Evolutionary conservation across 163 green algal species (phyloP).

Genomic region (Chlorella variabilis): DNA sequence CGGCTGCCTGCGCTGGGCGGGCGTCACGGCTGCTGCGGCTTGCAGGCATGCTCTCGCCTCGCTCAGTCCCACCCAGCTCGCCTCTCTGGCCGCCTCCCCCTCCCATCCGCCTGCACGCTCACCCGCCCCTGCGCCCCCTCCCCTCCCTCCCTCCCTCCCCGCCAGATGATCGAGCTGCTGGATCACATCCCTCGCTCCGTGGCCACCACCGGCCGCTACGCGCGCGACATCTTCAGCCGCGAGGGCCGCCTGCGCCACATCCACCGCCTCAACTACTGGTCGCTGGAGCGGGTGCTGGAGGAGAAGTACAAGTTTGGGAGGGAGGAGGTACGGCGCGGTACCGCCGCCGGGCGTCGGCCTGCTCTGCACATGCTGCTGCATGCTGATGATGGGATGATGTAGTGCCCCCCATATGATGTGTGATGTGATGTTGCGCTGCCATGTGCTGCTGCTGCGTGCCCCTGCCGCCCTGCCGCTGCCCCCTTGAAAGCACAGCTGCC

Average conservation of each 20-base stretch:
- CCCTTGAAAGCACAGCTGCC: background rate
- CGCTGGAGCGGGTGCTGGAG: slow-evolving; percentile 87
- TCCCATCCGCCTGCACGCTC: background rate
- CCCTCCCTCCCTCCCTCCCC: background rate
- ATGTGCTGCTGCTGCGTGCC: no score
- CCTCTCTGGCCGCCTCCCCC: background rate
- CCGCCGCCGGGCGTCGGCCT: slow-evolving; percentile 4
- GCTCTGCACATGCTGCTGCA: background rate
- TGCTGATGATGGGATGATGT: no score
- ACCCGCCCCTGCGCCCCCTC: background rate
- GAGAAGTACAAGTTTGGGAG: slow-evolving; percentile 95
- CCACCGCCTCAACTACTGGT: slow-evolving; percentile 93
- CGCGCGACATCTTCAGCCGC: slow-evolving; percentile 93
- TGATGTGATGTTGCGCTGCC: no score
- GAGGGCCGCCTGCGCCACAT: slow-evolving; percentile 96
- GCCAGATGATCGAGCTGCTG: slow-evolving; percentile 94
- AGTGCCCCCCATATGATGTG: no score
- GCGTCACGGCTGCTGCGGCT: no score
- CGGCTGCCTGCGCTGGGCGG: no score
- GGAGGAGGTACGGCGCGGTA: slow-evolving; percentile 72
- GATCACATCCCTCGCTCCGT: slow-evolving; percentile 87
- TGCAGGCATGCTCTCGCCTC: no score
- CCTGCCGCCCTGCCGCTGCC: background rate
- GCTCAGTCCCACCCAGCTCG: background rate
- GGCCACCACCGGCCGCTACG: slow-evolving; percentile 74